Base-by-base conservation (phyloP, 108 stramenopile species). In the Thalassiosira profunda region DNA sequence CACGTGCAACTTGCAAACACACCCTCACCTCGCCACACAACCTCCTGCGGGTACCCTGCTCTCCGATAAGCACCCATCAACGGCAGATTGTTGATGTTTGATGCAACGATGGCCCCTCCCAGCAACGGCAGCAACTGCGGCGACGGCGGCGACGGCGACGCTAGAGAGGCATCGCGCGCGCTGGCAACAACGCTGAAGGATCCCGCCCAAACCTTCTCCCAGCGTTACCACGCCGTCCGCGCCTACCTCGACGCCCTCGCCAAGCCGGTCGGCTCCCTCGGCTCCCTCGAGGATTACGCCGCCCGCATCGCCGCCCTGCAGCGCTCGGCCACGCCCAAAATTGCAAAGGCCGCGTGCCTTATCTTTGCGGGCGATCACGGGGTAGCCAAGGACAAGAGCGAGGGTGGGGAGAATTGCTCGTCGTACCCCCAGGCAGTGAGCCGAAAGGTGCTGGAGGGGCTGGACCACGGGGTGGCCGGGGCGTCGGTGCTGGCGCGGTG, bases 281-380 rank as follows among this genome's bases (percentile, higher is more conserved):
- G 93, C 8, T 67, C 79, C 4, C 43, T 94, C 11, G 93, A 94
- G 72, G 86, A 82, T 11, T 88, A 84, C 82, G 88, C 80, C 0
- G 86, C 87, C 29, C 66, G 86, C 6, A 33, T 94, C 7, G 74
- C 80, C 12, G 72, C 80, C 3, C 56, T 90, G 20, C 89, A 89
- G 63, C 30, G 63, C 23, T 76, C 58, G 18, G 17, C 64, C 5
- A 58, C 41, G 17, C 90, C 90, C 0, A 52, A 33, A 8, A 66
- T 63, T 2, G 58, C 66, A 44, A 42, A 57, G 2, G 67, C 79
- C 0, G 73, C 52, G 9, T 87, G 85, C 28, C 57, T 91, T 1
- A 85, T 94, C 29, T 94, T 92, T 61, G 93, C 89, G 3, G 90
- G 60, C 8, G 90, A 91, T 74, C 93, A 94, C 62, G 93, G 93